Evolutionary conservation across 805 yeast genomes (phyloP).

Genomic region (Candida nonsorbophila): DNA sequence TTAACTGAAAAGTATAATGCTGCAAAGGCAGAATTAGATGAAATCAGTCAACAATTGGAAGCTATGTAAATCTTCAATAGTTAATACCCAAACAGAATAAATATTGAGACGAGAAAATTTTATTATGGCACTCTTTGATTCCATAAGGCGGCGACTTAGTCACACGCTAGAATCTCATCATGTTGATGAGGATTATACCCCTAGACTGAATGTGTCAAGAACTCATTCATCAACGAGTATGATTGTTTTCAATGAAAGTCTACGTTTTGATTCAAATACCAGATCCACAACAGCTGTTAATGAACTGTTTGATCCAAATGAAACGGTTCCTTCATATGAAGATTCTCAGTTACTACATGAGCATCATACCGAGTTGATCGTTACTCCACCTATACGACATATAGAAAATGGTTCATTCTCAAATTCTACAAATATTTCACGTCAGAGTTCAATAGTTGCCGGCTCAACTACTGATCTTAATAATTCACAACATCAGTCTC

Average conservation of each 20-base stretch:
- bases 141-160: slow-evolving; percentile 19
- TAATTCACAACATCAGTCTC: neutral
- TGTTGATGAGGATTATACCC: slow-evolving; percentile 26
- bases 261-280: slow-evolving; percentile 1
- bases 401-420: neutral
- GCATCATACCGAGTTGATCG: slow-evolving; percentile 11
- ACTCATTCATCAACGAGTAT: slow-evolving; percentile 7
- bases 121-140: slow-evolving; percentile 18
- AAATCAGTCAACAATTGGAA: slow-evolving; percentile 94
- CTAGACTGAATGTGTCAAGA: slow-evolving; percentile 6
- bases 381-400: slow-evolving; percentile 3
- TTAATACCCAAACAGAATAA: neutral
- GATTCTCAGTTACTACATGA: slow-evolving; percentile 29
- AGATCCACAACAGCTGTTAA: neutral
- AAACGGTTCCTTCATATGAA: slow-evolving; percentile 38
- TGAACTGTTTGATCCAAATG: slow-evolving; percentile 21
- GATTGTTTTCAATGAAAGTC: slow-evolving; percentile 3
- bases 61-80: slow-evolving; percentile 35
- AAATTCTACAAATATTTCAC: slow-evolving; percentile 7
- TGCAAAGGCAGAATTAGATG: slow-evolving; percentile 92
- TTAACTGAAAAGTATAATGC: slow-evolving; percentile 72
- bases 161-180: slow-evolving; percentile 24
- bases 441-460: slow-evolving; percentile 7
- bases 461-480: slow-evolving; percentile 6
- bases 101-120: neutral